Evolutionary conservation across 225 moss, liverwort and hornwort species (phyloP).

Genomic region (Bryum argenteum): DNA sequence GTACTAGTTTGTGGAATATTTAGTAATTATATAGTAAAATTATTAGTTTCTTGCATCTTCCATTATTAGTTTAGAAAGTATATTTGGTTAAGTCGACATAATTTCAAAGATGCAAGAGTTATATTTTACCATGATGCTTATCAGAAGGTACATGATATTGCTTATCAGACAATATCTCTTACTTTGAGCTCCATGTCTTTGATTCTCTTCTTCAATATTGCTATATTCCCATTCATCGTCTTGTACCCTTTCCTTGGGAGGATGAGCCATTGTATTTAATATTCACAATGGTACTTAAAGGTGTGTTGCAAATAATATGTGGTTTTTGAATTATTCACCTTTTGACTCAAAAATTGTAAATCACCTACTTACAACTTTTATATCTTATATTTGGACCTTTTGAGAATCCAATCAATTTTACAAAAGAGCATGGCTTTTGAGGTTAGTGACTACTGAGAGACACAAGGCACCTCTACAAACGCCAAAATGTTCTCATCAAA

Average conservation of each 20-base stretch:
- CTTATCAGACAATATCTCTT: not conserved
- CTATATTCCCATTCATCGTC: slow-evolving; percentile 29
- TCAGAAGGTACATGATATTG: not conserved
- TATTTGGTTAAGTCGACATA: too few relatives aligned
- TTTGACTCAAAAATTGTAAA: not conserved
- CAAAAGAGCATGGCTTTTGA: not conserved
- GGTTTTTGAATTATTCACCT: not conserved
- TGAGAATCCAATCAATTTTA: not conserved
- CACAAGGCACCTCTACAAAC: not conserved
- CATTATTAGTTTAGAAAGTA: too few relatives aligned
- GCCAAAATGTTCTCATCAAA: not conserved
- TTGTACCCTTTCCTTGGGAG: not conserved
- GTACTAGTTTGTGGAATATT: too few relatives aligned
- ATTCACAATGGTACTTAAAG: not conserved
- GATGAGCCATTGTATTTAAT: not conserved
- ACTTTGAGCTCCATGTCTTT: not conserved
- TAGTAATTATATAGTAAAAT: too few relatives aligned
- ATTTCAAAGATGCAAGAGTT: not conserved
- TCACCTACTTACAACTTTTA: not conserved
- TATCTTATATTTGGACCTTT: not conserved
- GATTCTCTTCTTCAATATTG: not conserved
- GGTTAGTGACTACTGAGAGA: not conserved
- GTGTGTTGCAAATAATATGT: not conserved
- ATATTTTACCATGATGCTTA: not conserved
- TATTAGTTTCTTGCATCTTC: too few relatives aligned